phyloP scores from a whole-genome alignment of 139 green algal genomes.

The Diplosphaera chodatii region DNA sequence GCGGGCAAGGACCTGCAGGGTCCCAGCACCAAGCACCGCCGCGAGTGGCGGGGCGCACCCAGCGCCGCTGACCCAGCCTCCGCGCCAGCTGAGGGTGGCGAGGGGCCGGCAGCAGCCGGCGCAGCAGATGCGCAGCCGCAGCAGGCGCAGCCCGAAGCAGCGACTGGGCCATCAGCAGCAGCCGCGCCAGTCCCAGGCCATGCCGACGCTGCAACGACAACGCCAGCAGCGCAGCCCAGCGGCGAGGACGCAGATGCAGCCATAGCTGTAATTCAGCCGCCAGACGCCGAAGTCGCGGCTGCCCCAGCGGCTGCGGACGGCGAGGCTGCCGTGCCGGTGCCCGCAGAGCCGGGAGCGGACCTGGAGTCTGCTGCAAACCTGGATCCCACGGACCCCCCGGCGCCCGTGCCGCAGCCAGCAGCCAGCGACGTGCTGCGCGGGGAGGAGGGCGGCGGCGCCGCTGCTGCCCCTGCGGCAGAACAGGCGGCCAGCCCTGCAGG shows the following conservation, averaged over 20 bases:
- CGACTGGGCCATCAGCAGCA: conserved; percentile 31
- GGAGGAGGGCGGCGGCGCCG: neutral
- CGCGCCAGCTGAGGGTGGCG: too few relatives aligned
- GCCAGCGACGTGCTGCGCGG: neutral
- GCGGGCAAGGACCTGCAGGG: neutral
- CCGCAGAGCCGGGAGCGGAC: neutral
- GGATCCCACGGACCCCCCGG: neutral
- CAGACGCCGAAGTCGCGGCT: neutral
- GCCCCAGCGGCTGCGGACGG: neutral
- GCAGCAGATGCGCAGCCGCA: neutral
- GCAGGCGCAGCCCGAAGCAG: conserved; percentile 11
- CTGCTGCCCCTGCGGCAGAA: neutral
- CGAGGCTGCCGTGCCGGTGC: neutral
- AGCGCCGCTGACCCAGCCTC: neutral
- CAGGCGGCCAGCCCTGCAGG: neutral
- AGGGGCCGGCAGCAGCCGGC: too few relatives aligned
- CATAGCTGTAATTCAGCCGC: neutral
- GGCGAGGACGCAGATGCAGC: conserved; percentile 2
- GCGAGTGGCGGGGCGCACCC: neutral
- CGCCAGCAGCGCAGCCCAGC: neutral
- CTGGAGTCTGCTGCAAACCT: neutral
- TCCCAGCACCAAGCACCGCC: neutral
- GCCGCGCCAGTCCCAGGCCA: conserved; percentile 3
- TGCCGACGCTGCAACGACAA: neutral
- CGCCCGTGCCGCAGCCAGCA: neutral